A percentile compares a stretch with the other conserved stretches of the same genome.
Evolutionary conservation across 495 filamentous ascomycete genomes (phyloP).

Genomic region (Rostrohypoxylon terebratum): DNA sequence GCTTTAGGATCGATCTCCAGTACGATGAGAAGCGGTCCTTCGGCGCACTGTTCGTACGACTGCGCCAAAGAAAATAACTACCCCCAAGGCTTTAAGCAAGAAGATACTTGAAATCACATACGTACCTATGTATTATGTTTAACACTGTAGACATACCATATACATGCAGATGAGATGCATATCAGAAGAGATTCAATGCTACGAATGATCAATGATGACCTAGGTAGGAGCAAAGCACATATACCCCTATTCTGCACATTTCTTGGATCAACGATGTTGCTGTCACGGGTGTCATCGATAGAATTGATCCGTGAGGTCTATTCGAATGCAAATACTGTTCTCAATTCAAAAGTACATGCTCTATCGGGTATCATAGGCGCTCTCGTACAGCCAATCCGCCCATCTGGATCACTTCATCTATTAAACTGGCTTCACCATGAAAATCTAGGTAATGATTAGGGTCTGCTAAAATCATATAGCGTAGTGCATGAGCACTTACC

Average conservation of each 20-base stretch:
- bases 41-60: too few species aligned
- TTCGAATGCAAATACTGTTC: background rate
- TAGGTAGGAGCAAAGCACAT: background rate
- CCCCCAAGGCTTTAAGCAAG: too few species aligned
- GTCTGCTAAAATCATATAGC: background rate
- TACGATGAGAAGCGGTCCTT: too few species aligned
- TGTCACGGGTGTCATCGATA: background rate
- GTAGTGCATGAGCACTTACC: conserved; percentile 8
- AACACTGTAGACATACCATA: background rate
- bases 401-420: conserved; percentile 6
- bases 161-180: background rate
- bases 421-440: conserved; percentile 44
- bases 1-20: too few species aligned
- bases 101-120: background rate
- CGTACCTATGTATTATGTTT: background rate
- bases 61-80: too few species aligned
- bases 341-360: conserved; percentile 10
- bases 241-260: background rate
- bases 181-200: background rate
- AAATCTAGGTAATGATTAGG: conserved; percentile 35
- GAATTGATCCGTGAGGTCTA: background rate
- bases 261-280: background rate
- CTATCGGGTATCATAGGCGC: conserved; percentile 39
- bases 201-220: background rate
- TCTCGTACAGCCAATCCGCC: conserved; percentile 11